These are phyloP conservation scores for Pistacia vera DNA, from an alignment of 345 rosid genomes.

Conservation along the genomic window DNA sequence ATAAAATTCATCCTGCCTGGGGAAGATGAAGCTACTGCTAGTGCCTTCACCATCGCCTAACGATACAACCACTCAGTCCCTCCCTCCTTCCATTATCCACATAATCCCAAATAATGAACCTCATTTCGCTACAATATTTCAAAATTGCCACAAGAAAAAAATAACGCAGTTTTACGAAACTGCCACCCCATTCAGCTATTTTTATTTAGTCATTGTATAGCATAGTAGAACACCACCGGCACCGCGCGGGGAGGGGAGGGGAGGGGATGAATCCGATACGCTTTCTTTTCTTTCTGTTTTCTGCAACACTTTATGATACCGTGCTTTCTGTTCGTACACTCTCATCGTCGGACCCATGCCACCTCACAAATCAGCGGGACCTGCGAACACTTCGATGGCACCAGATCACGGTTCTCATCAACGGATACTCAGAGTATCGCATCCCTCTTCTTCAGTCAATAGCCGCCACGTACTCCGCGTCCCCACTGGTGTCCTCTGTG, in stretches of 20 bases:
- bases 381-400: conserved; percentile 49
- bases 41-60: conserved; percentile 22
- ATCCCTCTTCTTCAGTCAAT: conserved; percentile 64
- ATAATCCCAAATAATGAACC: not conserved
- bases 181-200: not conserved
- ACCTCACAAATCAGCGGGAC: conserved; percentile 30
- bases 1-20: conserved; percentile 4
- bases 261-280: conserved; percentile 10
- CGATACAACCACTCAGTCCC: not conserved
- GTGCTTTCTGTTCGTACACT: conserved; percentile 29
- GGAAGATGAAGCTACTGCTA: not conserved
- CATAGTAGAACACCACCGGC: not conserved
- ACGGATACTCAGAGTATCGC: conserved; percentile 69
- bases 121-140: not conserved
- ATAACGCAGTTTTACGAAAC: not conserved
- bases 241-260: too few relatives aligned
- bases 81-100: not conserved
- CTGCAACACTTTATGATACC: not conserved
- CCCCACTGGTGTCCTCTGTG: conserved; percentile 55
- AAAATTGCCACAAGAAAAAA: not conserved
- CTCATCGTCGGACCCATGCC: conserved; percentile 41
- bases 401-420: conserved; percentile 74
- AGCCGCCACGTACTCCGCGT: conserved; percentile 51
- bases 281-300: conserved; percentile 11
- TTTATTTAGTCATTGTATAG: not conserved